Percentiles rank a stretch among this genome's conserved stretches.
Conservation (phyloP, 805 yeast species). For the Brettanomyces custersianus region DNA sequence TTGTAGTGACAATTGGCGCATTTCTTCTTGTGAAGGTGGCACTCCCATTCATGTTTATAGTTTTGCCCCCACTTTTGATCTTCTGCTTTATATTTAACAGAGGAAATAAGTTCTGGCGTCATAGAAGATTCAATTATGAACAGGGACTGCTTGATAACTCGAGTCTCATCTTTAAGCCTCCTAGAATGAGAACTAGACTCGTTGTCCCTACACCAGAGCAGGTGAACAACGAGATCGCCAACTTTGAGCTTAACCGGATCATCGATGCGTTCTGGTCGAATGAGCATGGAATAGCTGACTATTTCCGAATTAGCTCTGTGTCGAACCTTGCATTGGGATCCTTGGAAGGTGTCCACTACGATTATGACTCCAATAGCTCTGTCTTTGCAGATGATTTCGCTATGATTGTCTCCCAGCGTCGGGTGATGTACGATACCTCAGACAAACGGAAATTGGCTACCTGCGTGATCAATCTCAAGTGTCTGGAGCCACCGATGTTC, state of each 20-base stretch:
- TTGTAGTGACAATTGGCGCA: slow-evolving; percentile 18
- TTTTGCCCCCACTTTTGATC: slow-evolving; percentile 24
- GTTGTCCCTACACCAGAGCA: slow-evolving; percentile 19
- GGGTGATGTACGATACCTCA: slow-evolving; percentile 20
- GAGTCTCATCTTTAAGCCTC: slow-evolving; percentile 17
- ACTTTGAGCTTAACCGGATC: slow-evolving; percentile 22
- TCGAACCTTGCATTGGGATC: slow-evolving; percentile 22
- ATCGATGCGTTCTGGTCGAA: slow-evolving; percentile 23
- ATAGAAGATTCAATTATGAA: background rate
- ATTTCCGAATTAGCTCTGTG: slow-evolving; percentile 13
- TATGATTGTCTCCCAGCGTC: slow-evolving; percentile 20
- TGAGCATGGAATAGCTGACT: slow-evolving; percentile 21
- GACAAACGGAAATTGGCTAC: slow-evolving; percentile 17
- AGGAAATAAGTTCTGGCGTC: slow-evolving; percentile 7
- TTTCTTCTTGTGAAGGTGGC: slow-evolving; percentile 24
- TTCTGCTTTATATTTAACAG: slow-evolving; percentile 16
- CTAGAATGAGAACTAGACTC: slow-evolving; percentile 4
- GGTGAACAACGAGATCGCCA: slow-evolving; percentile 21
- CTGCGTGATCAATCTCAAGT: slow-evolving; percentile 16
- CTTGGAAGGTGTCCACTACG: slow-evolving; percentile 21
- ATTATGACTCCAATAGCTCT: slow-evolving; percentile 12
- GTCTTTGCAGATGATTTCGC: slow-evolving; percentile 16
- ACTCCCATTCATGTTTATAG: slow-evolving; percentile 21
- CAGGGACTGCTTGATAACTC: slow-evolving; percentile 20
- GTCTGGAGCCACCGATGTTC: slow-evolving; percentile 11